phyloP scores from a whole-genome alignment of 441 rosid species.

The Eutrema salsugineum region DNA sequence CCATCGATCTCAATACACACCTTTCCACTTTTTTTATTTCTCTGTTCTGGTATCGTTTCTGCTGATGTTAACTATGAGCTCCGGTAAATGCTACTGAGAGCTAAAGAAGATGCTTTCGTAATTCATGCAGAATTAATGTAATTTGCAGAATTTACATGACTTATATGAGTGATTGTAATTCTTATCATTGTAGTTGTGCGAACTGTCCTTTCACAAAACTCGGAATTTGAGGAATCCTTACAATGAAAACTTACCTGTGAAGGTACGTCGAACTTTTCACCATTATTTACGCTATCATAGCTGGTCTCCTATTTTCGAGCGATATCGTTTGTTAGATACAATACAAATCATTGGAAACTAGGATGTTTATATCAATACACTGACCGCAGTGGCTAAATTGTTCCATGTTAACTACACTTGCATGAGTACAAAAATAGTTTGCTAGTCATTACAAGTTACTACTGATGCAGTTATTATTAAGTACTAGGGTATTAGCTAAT shows the following conservation, averaged over 20 bases:
- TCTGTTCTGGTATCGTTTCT: neutral
- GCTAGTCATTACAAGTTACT: constrained; percentile 8
- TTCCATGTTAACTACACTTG: neutral
- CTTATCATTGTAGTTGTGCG: constrained; percentile 73
- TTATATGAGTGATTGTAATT: constrained; percentile 30
- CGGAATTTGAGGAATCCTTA: constrained; percentile 95
- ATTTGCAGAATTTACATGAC: neutral
- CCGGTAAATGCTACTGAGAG: neutral
- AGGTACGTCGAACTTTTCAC: constrained; percentile 49
- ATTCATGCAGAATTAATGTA: neutral
- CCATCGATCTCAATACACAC: neutral
- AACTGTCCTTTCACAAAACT: constrained; percentile 92
- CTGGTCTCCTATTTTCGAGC: neutral
- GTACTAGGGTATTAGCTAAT: constrained; percentile 36
- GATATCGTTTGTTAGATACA: neutral
- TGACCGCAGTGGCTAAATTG: neutral
- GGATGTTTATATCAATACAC: neutral
- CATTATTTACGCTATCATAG: neutral
- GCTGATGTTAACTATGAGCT: neutral
- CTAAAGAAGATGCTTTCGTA: neutral
- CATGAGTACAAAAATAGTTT: neutral
- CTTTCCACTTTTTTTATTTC: neutral
- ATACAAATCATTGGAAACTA: neutral
- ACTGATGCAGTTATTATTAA: constrained; percentile 7
- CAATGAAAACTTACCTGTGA: constrained; percentile 97